Conservation (phyloP, 495 filamentous ascomycete species). For the Podospora fimiseda region DNA sequence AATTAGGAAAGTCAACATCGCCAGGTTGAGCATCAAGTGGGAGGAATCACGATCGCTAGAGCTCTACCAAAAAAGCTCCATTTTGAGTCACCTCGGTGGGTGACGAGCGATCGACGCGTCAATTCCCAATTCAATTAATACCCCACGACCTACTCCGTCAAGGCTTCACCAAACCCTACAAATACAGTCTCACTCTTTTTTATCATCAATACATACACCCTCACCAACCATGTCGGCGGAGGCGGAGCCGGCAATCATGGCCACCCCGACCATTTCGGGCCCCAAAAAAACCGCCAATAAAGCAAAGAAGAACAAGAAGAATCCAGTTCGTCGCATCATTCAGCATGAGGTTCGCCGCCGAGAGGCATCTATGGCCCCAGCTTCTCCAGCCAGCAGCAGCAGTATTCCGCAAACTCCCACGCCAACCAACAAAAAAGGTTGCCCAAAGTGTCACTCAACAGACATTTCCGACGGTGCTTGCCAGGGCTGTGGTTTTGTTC, state of each 20-base stretch:
- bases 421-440: constrained; percentile 21
- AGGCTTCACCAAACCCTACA: no score
- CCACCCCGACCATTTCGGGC: constrained; percentile 9
- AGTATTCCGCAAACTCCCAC: neutral
- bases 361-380: constrained; percentile 18
- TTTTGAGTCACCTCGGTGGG: constrained; percentile 16
- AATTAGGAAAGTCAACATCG: neutral
- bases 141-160: no score
- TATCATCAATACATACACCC: no score
- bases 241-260: neutral
- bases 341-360: constrained; percentile 22
- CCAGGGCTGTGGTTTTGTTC: constrained; percentile 72
- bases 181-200: no score
- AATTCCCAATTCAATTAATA: no score
- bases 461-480: constrained; percentile 57
- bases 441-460: constrained; percentile 29
- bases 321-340: constrained; percentile 27
- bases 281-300: constrained; percentile 17
- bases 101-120: constrained; percentile 12
- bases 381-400: constrained; percentile 3
- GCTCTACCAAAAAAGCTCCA: neutral
- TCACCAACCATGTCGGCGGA: neutral
- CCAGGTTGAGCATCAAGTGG: neutral
- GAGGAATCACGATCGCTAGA: neutral
- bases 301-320: constrained; percentile 21